Evolutionary conservation across 805 yeast species (phyloP).

Genomic region (Aciculoconidium aculeatum): DNA sequence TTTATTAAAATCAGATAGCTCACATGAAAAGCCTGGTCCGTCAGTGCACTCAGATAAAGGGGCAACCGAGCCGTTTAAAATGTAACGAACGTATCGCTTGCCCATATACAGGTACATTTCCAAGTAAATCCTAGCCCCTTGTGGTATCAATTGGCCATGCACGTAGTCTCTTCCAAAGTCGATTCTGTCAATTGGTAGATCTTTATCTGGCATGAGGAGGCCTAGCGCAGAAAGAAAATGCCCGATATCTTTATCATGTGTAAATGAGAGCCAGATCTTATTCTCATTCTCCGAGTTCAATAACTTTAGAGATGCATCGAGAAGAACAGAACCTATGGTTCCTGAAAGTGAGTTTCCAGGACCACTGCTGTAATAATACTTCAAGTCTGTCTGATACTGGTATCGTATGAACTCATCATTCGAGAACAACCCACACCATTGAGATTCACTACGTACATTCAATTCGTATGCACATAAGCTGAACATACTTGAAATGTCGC

Average conservation of each 20-base stretch:
- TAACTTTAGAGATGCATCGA: slow-evolving; percentile 44
- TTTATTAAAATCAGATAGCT: slow-evolving; percentile 28
- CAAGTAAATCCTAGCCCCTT: slow-evolving; percentile 34
- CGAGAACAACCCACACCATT: slow-evolving; percentile 63
- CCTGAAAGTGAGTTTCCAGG: slow-evolving; percentile 55
- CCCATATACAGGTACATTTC: slow-evolving; percentile 30
- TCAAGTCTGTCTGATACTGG: slow-evolving; percentile 56
- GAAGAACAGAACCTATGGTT: slow-evolving; percentile 54
- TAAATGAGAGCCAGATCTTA: slow-evolving; percentile 61
- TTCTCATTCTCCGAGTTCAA: slow-evolving; percentile 40
- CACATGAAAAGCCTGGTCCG: slow-evolving; percentile 41
- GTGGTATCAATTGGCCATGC: slow-evolving; percentile 33
- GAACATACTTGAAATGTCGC: slow-evolving; percentile 50
- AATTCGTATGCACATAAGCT: slow-evolving; percentile 71
- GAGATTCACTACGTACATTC: slow-evolving; percentile 61
- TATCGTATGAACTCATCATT: slow-evolving; percentile 59
- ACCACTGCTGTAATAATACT: slow-evolving; percentile 56
- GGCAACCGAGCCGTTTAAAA: slow-evolving; percentile 35
- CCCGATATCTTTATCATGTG: slow-evolving; percentile 69
- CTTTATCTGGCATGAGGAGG: slow-evolving; percentile 36
- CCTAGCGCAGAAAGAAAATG: slow-evolving; percentile 63
- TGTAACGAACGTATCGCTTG: slow-evolving; percentile 30
- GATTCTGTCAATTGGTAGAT: slow-evolving; percentile 41
- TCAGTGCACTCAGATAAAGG: slow-evolving; percentile 28
- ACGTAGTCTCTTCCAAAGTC: slow-evolving; percentile 45